Percentiles rank a stretch among this genome's conserved stretches.
phyloP scores from a whole-genome alignment of 2,329 filamentous ascomycete species.

The Aspergillus felis region DNA sequence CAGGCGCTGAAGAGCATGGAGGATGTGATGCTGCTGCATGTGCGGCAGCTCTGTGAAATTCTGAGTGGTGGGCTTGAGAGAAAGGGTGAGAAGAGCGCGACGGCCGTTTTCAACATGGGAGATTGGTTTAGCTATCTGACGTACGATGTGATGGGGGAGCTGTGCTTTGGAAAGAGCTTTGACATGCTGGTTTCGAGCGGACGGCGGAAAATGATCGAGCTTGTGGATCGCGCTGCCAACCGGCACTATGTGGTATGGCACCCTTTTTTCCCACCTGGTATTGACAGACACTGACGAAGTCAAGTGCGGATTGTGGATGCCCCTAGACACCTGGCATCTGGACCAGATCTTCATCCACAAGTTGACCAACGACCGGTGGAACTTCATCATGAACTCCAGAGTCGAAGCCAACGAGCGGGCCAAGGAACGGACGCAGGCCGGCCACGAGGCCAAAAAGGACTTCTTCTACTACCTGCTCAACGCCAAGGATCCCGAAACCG shows the following conservation, averaged over 20 bases:
- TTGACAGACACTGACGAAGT: constrained; percentile 2
- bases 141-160: constrained; percentile 50
- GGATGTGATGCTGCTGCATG: constrained; percentile 61
- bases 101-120: constrained; percentile 31
- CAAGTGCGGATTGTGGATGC: constrained; percentile 68
- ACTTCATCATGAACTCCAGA: constrained; percentile 69
- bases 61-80: constrained; percentile 18
- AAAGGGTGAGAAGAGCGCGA: constrained; percentile 6
- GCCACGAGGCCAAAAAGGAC: constrained; percentile 64
- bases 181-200: constrained; percentile 44
- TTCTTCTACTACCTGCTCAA: constrained; percentile 74
- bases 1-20: constrained; percentile 65
- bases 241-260: constrained; percentile 58
- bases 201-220: constrained; percentile 60
- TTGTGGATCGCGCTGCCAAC: constrained; percentile 65
- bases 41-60: constrained; percentile 59
- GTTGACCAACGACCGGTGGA: constrained; percentile 62
- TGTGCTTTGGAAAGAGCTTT: constrained; percentile 51
- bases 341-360: constrained; percentile 65
- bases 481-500: constrained; percentile 67
- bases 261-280: not conserved
- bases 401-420: constrained; percentile 64
- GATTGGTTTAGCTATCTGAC: constrained; percentile 43
- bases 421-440: constrained; percentile 52
- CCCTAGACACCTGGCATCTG: constrained; percentile 62